Percentiles rank a stretch among this genome's conserved stretches.
Evolutionary conservation across 2,329 filamentous ascomycete species (phyloP).

Genomic region (Cladophialophora yegresii): DNA sequence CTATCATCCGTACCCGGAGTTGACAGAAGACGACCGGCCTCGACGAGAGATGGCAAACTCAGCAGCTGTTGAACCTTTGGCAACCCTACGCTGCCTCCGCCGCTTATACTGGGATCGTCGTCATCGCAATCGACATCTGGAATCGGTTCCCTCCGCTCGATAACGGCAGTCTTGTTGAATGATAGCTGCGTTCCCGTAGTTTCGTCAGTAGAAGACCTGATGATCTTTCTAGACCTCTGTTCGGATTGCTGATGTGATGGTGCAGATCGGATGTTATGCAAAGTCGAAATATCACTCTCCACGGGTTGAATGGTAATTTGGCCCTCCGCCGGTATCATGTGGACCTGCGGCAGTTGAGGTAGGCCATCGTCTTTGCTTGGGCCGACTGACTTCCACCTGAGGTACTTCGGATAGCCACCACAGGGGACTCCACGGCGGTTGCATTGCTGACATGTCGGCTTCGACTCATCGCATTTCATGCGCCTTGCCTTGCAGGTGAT

Average conservation of each 20-base stretch:
- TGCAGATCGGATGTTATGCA: background rate
- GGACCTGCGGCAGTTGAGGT: background rate
- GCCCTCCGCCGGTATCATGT: background rate
- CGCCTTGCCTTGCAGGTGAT: conserved; percentile 72
- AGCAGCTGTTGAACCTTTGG: background rate
- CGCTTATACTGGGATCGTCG: background rate
- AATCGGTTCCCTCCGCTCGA: background rate
- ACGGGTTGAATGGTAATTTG: too few relatives aligned
- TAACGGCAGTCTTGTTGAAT: background rate
- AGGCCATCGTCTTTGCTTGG: background rate
- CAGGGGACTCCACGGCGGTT: conserved; percentile 64
- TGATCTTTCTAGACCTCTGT: background rate
- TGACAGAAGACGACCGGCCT: background rate
- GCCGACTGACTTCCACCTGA: conserved; percentile 14
- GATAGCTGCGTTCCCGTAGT: background rate
- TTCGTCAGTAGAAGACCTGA: background rate
- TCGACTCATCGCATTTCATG: conserved; percentile 72
- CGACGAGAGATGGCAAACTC: background rate
- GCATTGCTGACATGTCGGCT: conserved; percentile 68
- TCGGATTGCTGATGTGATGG: background rate
- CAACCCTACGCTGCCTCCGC: background rate
- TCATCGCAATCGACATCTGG: background rate
- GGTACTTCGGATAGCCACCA: conserved; percentile 58
- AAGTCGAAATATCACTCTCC: background rate
- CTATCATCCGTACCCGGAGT: background rate